Evolutionary conservation across 2,329 filamentous ascomycete species (phyloP), one percentile per base, ranked within the genome.

Genomic region (Fusarium sp.): DNA sequence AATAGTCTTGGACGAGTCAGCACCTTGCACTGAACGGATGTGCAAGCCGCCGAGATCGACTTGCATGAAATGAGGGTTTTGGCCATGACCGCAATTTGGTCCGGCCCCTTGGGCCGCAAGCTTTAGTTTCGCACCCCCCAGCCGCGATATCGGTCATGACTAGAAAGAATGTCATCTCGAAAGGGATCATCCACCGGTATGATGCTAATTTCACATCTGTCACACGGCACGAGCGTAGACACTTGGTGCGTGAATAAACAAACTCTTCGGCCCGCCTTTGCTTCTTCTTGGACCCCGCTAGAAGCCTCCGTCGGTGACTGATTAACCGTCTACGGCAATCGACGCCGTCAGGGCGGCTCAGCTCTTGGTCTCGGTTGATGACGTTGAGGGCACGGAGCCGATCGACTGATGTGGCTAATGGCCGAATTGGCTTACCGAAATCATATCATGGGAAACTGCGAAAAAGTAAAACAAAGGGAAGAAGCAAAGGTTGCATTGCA

Each of bases 121-220:
- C 15, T 48, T 53, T 38, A 48, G 42, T 36, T 60, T 44, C 44
- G 51, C 44, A 25, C 34, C 34, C 32, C 53, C 28, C 25, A 28
- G 10, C 26, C 19, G 28, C 35, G 9, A 63, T 34, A 53, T 51
- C 24, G 28, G 46, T 22, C 38, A 55, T 60, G 41, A 40, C 45
- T 43, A 42, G 24, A 32, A 44, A 42, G 24, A 32, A 44, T 38
- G n/a, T n/a, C 26, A 29, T 49, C 35, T 39, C 41, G 41, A 31
- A n/a, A 59, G 28, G 51, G 42, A 41, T 44, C 53, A 61, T 31
- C n/a, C 28, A 47, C 45, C 48, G 28, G 24, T 35, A 44, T 57
- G 53, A 64, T 48, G 46, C 40, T 41, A 64, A 59, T 61, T 57
- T 55, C 55, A 57, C 55, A 47, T 35, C 47, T 46, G 52, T 61